These are phyloP conservation scores for Pseudogymnoascus verrucosus DNA, from an alignment of 2,329 filamentous ascomycete genomes.

Conservation along the genomic window DNA sequence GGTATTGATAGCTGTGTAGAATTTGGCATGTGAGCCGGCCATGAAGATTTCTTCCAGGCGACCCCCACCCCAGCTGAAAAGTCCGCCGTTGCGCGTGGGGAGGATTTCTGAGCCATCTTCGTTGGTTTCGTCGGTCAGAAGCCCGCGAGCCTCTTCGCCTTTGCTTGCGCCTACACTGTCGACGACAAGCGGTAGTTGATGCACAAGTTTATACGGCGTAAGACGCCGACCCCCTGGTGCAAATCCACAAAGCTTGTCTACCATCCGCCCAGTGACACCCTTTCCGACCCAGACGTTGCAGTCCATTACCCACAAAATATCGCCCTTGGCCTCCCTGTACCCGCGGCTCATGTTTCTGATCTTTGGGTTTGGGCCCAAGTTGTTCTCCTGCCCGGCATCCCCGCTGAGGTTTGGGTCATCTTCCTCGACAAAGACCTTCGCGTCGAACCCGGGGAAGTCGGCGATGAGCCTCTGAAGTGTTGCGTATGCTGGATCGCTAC, in stretches of 20 bases:
- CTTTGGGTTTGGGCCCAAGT: constrained; percentile 93
- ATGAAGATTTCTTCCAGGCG: constrained; percentile 92
- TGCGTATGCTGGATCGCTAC: constrained; percentile 67
- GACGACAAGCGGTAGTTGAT: constrained; percentile 85
- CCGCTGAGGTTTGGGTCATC: constrained; percentile 66
- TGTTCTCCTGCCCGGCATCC: constrained; percentile 39
- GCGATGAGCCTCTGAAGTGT: constrained; percentile 62
- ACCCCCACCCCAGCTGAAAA: constrained; percentile 51
- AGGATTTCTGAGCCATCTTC: constrained; percentile 19
- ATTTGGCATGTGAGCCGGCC: constrained; percentile 88
- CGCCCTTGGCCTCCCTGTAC: constrained; percentile 79
- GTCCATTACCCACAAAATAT: constrained; percentile 90
- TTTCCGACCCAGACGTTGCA: constrained; percentile 90
- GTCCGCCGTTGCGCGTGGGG: constrained; percentile 24
- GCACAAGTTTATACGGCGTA: constrained; percentile 79
- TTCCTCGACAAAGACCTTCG: constrained; percentile 68
- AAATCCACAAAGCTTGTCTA: constrained; percentile 74
- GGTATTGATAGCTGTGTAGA: constrained; percentile 95
- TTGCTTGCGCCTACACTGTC: constrained; percentile 48
- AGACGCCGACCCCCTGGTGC: constrained; percentile 38
- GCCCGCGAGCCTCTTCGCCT: constrained; percentile 18
- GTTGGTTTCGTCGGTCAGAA: constrained; percentile 20
- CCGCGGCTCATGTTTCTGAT: constrained; percentile 93
- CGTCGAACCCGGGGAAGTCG: constrained; percentile 67
- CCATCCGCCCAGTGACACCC: constrained; percentile 77